phyloP scores from a whole-genome alignment of 2,329 filamentous ascomycete species.

The Huntiella moniliformis region DNA sequence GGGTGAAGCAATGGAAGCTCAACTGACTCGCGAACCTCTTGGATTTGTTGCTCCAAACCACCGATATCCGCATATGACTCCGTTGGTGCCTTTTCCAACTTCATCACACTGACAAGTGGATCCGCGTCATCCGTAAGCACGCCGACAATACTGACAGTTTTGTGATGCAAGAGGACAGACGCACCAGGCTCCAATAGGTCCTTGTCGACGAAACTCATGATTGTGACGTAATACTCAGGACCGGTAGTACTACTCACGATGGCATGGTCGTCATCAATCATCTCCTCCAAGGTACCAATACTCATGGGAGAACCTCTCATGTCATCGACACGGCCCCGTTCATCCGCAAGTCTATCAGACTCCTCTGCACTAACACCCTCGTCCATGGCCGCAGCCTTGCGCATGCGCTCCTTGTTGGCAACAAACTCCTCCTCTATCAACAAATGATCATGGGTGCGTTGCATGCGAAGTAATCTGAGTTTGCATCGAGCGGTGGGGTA shows the following conservation, averaged over 20 bases:
- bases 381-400: conserved; percentile 74
- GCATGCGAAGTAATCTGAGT: conserved; percentile 90
- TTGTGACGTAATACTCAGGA: conserved; percentile 97
- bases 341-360: conserved; percentile 74
- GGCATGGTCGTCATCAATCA: conserved; percentile 97
- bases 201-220: conserved; percentile 99
- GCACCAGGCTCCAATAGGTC: conserved; percentile 91
- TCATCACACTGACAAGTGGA: conserved; percentile 94
- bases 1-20: conserved; percentile 88
- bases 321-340: conserved; percentile 86
- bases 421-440: conserved; percentile 96
- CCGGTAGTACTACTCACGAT: conserved; percentile 96
- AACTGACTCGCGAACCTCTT: conserved; percentile 93
- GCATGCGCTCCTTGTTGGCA: conserved; percentile 90
- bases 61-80: conserved; percentile 98
- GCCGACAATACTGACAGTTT: conserved; percentile 93
- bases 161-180: conserved; percentile 89
- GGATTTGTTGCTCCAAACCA: conserved; percentile 84
- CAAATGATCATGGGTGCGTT: conserved; percentile 93
- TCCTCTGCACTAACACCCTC: conserved; percentile 47
- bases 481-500: conserved; percentile 96
- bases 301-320: conserved; percentile 98
- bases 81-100: conserved; percentile 94
- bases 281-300: conserved; percentile 89
- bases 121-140: conserved; percentile 93